These are phyloP conservation scores for Globisporangium cederbergense DNA, from an alignment of 352 stramenopile genomes.

Conservation along the genomic window DNA sequence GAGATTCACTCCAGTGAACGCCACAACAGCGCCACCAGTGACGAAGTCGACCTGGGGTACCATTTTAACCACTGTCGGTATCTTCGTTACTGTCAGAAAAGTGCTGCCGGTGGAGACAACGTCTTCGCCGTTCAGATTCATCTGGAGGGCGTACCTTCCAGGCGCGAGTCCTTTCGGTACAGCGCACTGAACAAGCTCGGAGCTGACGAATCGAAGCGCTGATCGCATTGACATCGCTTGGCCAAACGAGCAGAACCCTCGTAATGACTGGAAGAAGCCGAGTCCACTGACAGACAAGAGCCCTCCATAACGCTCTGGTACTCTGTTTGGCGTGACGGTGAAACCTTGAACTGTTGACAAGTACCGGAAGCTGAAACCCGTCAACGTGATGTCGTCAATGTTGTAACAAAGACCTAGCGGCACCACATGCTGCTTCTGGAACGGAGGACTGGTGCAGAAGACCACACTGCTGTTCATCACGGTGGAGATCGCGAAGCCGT, in stretches of 20 bases:
- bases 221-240: not conserved
- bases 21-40: conserved; percentile 28
- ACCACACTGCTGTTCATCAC: conserved; percentile 15
- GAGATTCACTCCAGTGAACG: conserved; percentile 32
- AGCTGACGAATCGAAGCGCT: conserved; percentile 19
- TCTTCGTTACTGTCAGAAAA: conserved; percentile 20
- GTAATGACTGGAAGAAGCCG: conserved; percentile 27
- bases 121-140: conserved; percentile 33
- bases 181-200: conserved; percentile 23
- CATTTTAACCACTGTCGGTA: conserved; percentile 27
- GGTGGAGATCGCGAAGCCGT: conserved; percentile 7
- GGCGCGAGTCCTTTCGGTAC: conserved; percentile 22
- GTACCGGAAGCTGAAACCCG: conserved; percentile 37
- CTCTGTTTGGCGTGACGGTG: conserved; percentile 19
- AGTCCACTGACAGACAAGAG: conserved; percentile 28
- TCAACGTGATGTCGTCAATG: conserved; percentile 17
- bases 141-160: conserved; percentile 15
- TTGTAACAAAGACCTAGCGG: conserved; percentile 30
- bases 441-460: conserved; percentile 26
- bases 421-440: not conserved
- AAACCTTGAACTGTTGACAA: conserved; percentile 17
- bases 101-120: conserved; percentile 16
- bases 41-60: conserved; percentile 26
- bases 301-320: conserved; percentile 22
- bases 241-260: conserved; percentile 29